phyloP scores from a whole-genome alignment of 768 basidiomycete genomes.

The Kondoa subrosea region DNA sequence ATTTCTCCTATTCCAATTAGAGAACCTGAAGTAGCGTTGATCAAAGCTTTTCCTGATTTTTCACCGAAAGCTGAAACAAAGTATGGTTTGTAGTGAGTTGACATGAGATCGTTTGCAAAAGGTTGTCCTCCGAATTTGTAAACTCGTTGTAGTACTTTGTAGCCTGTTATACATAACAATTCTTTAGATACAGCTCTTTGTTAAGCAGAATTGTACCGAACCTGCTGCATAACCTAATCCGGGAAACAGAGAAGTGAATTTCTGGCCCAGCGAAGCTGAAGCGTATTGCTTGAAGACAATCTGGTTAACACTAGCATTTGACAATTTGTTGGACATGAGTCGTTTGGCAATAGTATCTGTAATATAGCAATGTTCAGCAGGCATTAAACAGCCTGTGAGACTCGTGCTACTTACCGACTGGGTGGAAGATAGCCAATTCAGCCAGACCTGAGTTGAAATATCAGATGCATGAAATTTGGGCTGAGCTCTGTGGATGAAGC shows the following conservation, averaged over 20 bases:
- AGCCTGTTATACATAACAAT: slow-evolving; percentile 45
- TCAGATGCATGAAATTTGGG: background rate
- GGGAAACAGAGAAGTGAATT: slow-evolving; percentile 85
- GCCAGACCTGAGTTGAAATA: slow-evolving; percentile 59
- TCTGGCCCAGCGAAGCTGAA: slow-evolving; percentile 45
- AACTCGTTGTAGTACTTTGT: slow-evolving; percentile 44
- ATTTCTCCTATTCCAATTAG: slow-evolving; percentile 83
- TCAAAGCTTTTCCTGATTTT: slow-evolving; percentile 86
- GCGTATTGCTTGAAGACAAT: slow-evolving; percentile 83
- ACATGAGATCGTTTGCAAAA: slow-evolving; percentile 85
- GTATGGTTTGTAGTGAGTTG: slow-evolving; percentile 56
- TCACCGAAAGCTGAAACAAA: slow-evolving; percentile 80
- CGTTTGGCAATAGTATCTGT: slow-evolving; percentile 97
- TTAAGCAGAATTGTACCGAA: background rate
- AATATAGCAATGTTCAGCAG: background rate
- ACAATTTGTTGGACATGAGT: slow-evolving; percentile 76
- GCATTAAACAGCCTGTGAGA: background rate
- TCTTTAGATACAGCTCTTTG: background rate
- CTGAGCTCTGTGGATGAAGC: slow-evolving; percentile 24
- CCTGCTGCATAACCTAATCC: slow-evolving; percentile 79
- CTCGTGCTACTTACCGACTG: background rate
- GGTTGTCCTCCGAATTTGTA: slow-evolving; percentile 95
- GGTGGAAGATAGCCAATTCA: slow-evolving; percentile 50
- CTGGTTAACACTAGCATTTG: slow-evolving; percentile 40
- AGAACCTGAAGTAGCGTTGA: slow-evolving; percentile 79